A percentile compares a stretch with the other conserved stretches of the same genome.
Evolutionary conservation across 2,329 filamentous ascomycete genomes (phyloP).

Genomic region (Aspergillus sp.): DNA sequence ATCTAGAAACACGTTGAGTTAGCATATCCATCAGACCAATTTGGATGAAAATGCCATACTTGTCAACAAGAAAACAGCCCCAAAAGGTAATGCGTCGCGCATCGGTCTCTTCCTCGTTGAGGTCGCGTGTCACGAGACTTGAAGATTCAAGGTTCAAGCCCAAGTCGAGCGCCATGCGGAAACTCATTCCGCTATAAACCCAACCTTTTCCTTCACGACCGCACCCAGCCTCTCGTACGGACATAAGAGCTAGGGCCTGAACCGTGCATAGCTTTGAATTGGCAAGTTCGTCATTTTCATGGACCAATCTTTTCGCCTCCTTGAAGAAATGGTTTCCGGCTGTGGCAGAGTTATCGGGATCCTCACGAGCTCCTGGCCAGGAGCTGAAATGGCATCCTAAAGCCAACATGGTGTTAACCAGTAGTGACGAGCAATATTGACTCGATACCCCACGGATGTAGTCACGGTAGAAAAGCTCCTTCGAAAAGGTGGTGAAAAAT

Average conservation of each 20-base stretch:
- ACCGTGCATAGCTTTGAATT: slow-evolving; percentile 85
- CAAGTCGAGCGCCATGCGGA: slow-evolving; percentile 94
- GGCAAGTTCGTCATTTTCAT: slow-evolving; percentile 91
- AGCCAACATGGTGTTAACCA: slow-evolving; percentile 92
- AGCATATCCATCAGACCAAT: slow-evolving; percentile 5
- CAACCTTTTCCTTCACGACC: slow-evolving; percentile 92
- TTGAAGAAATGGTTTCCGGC: slow-evolving; percentile 96
- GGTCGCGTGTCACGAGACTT: slow-evolving; percentile 60
- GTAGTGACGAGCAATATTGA: slow-evolving; percentile 79
- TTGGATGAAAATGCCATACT: slow-evolving; percentile 49
- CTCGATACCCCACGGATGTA: slow-evolving; percentile 70
- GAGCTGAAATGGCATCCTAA: slow-evolving; percentile 92
- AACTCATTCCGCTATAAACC: slow-evolving; percentile 98
- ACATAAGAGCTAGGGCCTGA: slow-evolving; percentile 93
- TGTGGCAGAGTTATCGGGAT: slow-evolving; percentile 73
- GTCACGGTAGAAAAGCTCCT: slow-evolving; percentile 81
- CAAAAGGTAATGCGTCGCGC: slow-evolving; percentile 90
- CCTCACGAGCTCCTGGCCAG: slow-evolving; percentile 68
- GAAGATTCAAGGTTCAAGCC: slow-evolving; percentile 83
- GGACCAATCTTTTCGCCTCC: slow-evolving; percentile 84
- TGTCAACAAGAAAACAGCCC: slow-evolving; percentile 98
- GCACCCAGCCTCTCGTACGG: slow-evolving; percentile 91
- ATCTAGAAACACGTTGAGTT: slow-evolving; percentile 45
- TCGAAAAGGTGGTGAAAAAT: slow-evolving; percentile 90
- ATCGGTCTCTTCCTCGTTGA: slow-evolving; percentile 83